A percentile compares a stretch with the other conserved stretches of the same genome.
Conservation (phyloP, 495 filamentous ascomycete genomes). For the Apodospora peruviana region DNA sequence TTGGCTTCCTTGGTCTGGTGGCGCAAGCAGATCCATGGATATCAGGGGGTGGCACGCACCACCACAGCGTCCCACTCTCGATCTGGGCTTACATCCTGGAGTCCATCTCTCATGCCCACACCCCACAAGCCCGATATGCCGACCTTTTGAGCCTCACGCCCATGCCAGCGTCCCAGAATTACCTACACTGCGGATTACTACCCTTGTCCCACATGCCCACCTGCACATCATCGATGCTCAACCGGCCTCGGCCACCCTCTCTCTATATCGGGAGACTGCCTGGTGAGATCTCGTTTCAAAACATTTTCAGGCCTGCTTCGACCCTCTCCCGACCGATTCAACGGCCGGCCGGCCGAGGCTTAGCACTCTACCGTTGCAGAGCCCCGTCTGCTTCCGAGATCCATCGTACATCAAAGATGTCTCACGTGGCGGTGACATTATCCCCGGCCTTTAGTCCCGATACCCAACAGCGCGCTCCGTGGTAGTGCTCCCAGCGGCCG, state of each 20-base stretch:
- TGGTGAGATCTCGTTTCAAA: conserved; percentile 16
- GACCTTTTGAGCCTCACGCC: background rate
- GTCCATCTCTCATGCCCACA: background rate
- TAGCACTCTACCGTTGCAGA: too few relatives aligned
- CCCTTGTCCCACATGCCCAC: background rate
- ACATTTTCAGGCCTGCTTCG: conserved; percentile 14
- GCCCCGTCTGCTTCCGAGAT: too few relatives aligned
- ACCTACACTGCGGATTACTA: too few relatives aligned
- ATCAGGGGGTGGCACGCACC: background rate
- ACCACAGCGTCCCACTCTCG: background rate
- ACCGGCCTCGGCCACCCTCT: background rate
- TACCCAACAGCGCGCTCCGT: too few relatives aligned
- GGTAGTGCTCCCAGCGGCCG: background rate
- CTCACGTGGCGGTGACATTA: background rate
- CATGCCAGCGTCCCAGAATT: too few relatives aligned
- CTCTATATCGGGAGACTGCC: background rate
- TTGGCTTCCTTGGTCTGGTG: background rate
- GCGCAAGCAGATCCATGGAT: too few relatives aligned
- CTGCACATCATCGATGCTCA: background rate
- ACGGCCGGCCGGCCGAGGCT: too few relatives aligned
- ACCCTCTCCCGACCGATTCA: background rate
- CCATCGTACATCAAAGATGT: background rate
- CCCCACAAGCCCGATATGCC: background rate
- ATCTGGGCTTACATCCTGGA: background rate
- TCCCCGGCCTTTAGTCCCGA: background rate